These are phyloP conservation scores for Forsythia suspensa DNA, from an alignment of 257 asterid species.

Conservation along the genomic window DNA sequence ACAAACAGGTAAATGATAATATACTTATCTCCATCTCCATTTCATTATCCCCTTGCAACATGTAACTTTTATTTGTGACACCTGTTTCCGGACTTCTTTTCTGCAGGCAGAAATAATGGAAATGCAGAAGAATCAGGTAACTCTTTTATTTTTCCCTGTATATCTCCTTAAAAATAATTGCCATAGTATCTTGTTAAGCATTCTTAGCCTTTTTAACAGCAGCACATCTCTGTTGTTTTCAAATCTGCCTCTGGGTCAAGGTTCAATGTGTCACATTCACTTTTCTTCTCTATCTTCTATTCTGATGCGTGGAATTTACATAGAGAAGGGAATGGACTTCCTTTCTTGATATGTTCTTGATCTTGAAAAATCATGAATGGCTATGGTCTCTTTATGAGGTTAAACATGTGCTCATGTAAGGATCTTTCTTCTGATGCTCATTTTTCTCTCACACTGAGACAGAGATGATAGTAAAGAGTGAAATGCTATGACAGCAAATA, in stretches of 20 bases:
- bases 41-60: not conserved
- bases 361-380: not conserved
- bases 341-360: not conserved
- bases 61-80: not conserved
- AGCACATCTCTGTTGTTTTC: not conserved
- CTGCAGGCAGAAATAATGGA: slow-evolving; percentile 43
- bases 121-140: slow-evolving; percentile 50
- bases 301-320: not conserved
- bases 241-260: not conserved
- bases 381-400: not conserved
- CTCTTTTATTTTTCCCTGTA: not conserved
- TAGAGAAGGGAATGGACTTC: not conserved
- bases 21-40: not conserved
- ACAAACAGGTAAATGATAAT: slow-evolving; percentile 58
- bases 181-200: not conserved
- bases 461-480: not conserved
- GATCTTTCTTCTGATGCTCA: not conserved
- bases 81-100: slow-evolving; percentile 6
- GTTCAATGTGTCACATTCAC: not conserved
- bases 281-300: not conserved
- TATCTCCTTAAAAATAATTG: not conserved
- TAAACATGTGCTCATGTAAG: not conserved
- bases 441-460: not conserved
- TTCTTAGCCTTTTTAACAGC: not conserved
- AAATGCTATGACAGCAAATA: not conserved